Base-by-base conservation (phyloP, 371 early-diverging fungal genomes). In the Lichtheimia corymbifera region DNA sequence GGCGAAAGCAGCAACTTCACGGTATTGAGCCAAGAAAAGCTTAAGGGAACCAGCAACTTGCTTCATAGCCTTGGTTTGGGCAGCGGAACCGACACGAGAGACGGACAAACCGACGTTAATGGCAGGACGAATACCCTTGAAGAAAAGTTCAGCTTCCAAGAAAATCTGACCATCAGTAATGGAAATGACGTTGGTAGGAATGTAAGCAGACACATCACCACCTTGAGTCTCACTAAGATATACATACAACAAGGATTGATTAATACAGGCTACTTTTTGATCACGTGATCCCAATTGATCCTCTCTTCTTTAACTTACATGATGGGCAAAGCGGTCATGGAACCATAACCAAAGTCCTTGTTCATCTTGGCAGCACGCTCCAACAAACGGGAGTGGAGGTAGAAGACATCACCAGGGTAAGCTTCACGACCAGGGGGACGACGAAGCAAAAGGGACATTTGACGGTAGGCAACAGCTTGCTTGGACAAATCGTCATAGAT, bases 101-200 rank as follows among this genome's bases (percentile, higher is more conserved):
- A 97, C 97, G 76, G 96, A 95, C 59, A 97, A 84, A 96, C 97
- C 97, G 82, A 97, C 96, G 87, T 97, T 97, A 78, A 96, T 96
- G 71, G 97, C 96, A 63, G 97, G 97, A 72, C 97, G 93, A 70
- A 95, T 83, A 91, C 92, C 95, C 91, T 95, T 96, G 92, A 96
- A 96, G 92, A 96, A 96, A 59, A 96, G 87, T 81, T 97, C 96
- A 51, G 97, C 95, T 84, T 97, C 97, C 86, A 97, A 88, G 93
- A 96, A 72, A 54, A 72, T 72, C 52, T 72, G 97, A 50, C 97
- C 97, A 80, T 96, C 97, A 62, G 97, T 96, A 71, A 96, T 96
- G 83, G 95, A 95, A 93, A 96, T 96, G 74, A 96, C 96, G 87
- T 96, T 96, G 82, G 97, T 96, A 67, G 97, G 97, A 87, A 96